Conservation (phyloP, 2,329 filamentous ascomycete species). For the Colletotrichum sp. region DNA sequence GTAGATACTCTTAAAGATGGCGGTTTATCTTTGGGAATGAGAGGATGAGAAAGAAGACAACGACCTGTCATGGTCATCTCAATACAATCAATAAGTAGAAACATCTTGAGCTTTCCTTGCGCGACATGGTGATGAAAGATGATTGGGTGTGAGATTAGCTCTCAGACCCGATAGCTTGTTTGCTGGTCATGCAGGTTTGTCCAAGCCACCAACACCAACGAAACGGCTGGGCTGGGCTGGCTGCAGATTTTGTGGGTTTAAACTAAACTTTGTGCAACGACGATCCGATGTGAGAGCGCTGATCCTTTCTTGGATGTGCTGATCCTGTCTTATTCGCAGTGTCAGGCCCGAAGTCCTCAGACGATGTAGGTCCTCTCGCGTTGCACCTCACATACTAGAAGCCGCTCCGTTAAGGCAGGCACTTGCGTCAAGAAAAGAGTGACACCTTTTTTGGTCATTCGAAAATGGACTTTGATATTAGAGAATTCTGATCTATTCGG, state of each 20-base stretch:
- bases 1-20: neutral
- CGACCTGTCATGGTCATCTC: neutral
- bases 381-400: neutral
- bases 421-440: neutral
- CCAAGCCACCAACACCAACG: neutral
- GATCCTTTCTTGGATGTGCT: neutral
- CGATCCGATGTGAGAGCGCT: neutral
- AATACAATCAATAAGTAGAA: neutral
- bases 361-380: neutral
- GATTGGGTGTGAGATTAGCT: neutral
- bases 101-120: neutral
- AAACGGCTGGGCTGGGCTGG: neutral
- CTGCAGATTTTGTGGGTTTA: neutral
- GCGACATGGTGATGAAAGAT: neutral
- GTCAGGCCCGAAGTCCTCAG: neutral
- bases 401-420: neutral
- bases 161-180: neutral
- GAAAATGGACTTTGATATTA: fast-evolving
- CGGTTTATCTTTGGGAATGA: neutral
- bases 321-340: neutral
- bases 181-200: neutral
- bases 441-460: neutral
- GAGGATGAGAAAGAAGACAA: neutral
- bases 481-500: no score
- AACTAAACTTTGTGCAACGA: neutral